Conservation (phyloP, 2,329 filamentous ascomycete genomes). For the Colletotrichum kahawae region DNA sequence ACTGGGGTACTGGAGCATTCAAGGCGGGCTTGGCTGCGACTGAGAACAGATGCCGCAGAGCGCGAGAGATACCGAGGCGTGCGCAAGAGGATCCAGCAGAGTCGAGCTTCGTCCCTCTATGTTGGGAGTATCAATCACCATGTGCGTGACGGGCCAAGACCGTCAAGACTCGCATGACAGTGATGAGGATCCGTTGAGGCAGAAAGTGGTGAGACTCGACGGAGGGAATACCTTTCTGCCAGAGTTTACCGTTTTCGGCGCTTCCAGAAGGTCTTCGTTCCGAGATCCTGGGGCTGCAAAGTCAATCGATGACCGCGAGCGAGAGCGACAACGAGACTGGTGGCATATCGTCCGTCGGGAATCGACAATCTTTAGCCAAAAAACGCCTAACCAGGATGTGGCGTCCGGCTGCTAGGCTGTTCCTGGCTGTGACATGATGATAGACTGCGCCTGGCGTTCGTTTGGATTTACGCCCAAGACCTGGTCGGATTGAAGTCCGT, state of each 20-base stretch:
- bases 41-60: background rate
- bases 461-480: background rate
- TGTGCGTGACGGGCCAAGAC: background rate
- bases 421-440: constrained; percentile 5
- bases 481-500: background rate
- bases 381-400: constrained; percentile 1
- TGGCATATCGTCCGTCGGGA: background rate
- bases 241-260: background rate
- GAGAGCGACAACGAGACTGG: background rate
- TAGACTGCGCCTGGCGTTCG: background rate
- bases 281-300: background rate
- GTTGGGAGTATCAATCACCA: background rate
- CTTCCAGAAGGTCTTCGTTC: background rate
- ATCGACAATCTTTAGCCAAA: background rate
- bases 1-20: background rate
- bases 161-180: background rate
- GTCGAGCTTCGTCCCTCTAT: background rate
- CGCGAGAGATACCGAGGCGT: background rate
- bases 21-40: background rate
- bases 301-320: constrained; percentile 10
- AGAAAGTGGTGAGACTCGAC: background rate
- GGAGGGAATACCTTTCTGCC: background rate
- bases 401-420: background rate
- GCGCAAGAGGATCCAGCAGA: background rate
- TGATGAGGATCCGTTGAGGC: background rate